phyloP scores from a whole-genome alignment of 768 basidiomycete species.

The Amyloporia xantha region DNA sequence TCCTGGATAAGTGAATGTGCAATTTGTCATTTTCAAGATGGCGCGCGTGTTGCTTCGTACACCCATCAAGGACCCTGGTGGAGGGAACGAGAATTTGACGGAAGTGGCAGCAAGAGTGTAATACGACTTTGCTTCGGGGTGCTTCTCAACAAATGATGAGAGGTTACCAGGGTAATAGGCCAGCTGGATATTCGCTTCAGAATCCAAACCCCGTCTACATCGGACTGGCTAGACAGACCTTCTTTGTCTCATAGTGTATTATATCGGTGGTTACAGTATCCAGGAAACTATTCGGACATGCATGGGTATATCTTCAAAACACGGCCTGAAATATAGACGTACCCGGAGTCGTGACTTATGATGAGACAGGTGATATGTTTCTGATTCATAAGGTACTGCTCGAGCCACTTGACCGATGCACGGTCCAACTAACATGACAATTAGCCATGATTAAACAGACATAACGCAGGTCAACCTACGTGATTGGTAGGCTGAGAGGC shows the following conservation, averaged over 20 bases:
- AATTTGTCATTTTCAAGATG: constrained; percentile 86
- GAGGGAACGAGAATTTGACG: constrained; percentile 92
- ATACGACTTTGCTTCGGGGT: constrained; percentile 93
- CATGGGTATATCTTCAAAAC: background rate
- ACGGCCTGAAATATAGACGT: constrained; percentile 20
- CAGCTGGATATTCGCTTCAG: constrained; percentile 40
- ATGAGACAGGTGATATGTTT: constrained; percentile 86
- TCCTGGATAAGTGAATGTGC: constrained; percentile 94
- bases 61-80: constrained; percentile 94
- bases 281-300: constrained; percentile 57
- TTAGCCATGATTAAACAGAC: constrained; percentile 11
- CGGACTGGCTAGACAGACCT: constrained; percentile 37
- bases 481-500: constrained; percentile 78
- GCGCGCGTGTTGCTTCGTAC: constrained; percentile 94
- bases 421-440: constrained; percentile 53
- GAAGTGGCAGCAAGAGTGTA: constrained; percentile 92
- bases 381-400: constrained; percentile 78
- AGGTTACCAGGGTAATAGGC: constrained; percentile 94
- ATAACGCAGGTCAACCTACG: constrained; percentile 38
- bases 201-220: background rate
- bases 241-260: constrained; percentile 95
- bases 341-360: constrained; percentile 96
- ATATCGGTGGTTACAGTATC: constrained; percentile 96
- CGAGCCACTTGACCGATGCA: constrained; percentile 86
- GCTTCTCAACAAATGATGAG: constrained; percentile 79